Evolutionary conservation across 192 early-diverging fungal genomes (phyloP).

Genomic region (Umbelopsis sp.): DNA sequence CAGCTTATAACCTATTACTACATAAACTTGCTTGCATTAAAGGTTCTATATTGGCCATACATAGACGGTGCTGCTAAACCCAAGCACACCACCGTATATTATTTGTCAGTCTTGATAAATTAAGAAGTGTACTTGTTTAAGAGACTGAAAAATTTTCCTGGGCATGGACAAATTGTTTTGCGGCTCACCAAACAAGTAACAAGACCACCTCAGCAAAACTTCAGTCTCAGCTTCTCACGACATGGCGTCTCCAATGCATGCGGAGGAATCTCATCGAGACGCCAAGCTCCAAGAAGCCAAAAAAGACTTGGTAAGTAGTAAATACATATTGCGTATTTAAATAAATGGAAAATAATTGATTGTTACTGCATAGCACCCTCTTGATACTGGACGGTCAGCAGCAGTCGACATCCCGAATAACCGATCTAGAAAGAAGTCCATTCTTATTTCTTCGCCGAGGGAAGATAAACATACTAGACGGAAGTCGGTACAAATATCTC

Average conservation of each 20-base stretch:
- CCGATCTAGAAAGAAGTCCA: background rate
- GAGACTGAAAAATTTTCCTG: too few relatives aligned
- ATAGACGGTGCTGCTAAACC: too few relatives aligned
- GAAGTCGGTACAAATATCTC: background rate
- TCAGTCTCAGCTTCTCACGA: conserved; percentile 1
- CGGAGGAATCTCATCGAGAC: background rate
- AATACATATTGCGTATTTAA: background rate
- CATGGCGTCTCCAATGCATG: conserved; percentile 7
- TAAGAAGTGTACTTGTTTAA: too few relatives aligned
- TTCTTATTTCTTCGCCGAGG: conserved; percentile 7
- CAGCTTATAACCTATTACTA: too few relatives aligned
- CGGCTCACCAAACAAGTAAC: background rate
- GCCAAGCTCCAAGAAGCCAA: background rate
- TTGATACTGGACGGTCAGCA: background rate
- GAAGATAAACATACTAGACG: conserved; percentile 6
- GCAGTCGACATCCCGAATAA: conserved; percentile 9
- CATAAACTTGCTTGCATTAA: too few relatives aligned
- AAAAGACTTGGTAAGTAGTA: background rate
- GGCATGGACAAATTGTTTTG: too few relatives aligned
- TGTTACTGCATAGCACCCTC: background rate
- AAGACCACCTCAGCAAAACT: background rate
- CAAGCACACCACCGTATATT: too few relatives aligned
- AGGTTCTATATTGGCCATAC: too few relatives aligned
- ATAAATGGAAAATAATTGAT: background rate
- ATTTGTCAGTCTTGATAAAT: too few relatives aligned